Evolutionary conservation across 78 protist genomes (phyloP), one percentile per base, ranked within the genome.

Genomic region (Dictyostelium firmibasis): DNA sequence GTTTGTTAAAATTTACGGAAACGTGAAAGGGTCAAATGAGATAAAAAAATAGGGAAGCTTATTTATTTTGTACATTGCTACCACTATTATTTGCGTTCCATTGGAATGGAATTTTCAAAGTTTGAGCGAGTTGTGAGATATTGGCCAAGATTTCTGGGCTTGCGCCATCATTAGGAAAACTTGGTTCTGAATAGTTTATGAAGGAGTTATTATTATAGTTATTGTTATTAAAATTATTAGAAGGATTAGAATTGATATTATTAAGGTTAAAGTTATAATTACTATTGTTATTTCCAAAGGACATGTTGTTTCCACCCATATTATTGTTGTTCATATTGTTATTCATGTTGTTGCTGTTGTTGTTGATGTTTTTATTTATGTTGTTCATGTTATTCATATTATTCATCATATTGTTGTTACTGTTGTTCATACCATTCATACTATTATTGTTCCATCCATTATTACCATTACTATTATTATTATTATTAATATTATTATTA

Each of bases 101-200:
- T 27, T 67, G 75, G 8, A 67, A 25, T 67, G 75, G 75, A 67
- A 67, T 67, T 29, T 67, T 67, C 18, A 62, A 23, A 27, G 79
- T 81, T 70, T 89, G 94, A 8, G 89, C 89, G 1, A 84, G 62
- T 84, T 67, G 77, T 4, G 38, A 31, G 10, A 89, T 89, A 25
- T 81, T 89, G 3, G 86, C 47, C 20, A 89, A 41, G 35, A 89
- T 25, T 13, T 89, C 94, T 89, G 72, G 94, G 20, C 41, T 47
- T 14, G 84, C 83, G 25, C 72, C 60, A 25, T 83, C 64, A 69
- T 35, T 83, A 18, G 88, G 57, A 25, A 81, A 81, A 29, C 33
- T 25, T 10, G 67, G 20, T 50, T 81, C 85, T 81, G 85, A 16
- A 81, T 81, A 47, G 31, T 47, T 38, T 47, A 81, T 18, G 69